Evolutionary conservation across 768 basidiomycete genomes (phyloP), one percentile per base, ranked within the genome.

Genomic region (Rubroboletus satanas): DNA sequence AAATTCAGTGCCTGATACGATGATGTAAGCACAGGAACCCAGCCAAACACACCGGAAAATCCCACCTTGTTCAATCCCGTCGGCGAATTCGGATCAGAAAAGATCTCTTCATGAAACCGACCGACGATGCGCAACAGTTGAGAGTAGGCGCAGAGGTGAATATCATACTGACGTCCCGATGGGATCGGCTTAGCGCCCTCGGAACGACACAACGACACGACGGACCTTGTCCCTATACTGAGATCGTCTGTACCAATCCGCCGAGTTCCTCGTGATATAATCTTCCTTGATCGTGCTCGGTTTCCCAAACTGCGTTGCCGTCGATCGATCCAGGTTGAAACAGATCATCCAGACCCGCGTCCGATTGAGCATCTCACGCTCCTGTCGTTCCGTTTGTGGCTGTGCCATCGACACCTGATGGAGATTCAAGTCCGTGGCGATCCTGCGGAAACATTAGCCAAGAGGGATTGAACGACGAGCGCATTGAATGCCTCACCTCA

Each of bases 291-390:
- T 86, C 9, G 90, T 92, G 12, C 85, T 86, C 3, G 92, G 90
- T 70, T 93, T 93, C 4, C 93, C 93, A 67, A 93, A 90, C 67
- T 93, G 88, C 3, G 88, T 93, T 2, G 90, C 86, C 3, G 88
- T 87, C 28, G 91, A 93, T 17, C 90, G 82, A 68, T 97, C 93
- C 54, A 95, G 69, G 66, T 91, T 90, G 73, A 87, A 93, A 67
- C 90, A 94, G 48, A 89, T 88, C 77, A 95, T 81, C 93, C 93
- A 97, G 29, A 87, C 84, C n/a, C 93, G 75, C 39, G 83, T 84
- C 54, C 88, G 83, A 67, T 97, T 95, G 63, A 93, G 72, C 33
- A 90, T 79, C 73, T 95, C 93, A 17, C 93, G 79, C 59, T 89
- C 88, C 58, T 88, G 83, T 36, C 78, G 83, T 70, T 93, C 90